Evolutionary conservation across 352 stramenopile species (phyloP).

Genomic region (Aphanomyces astaci): DNA sequence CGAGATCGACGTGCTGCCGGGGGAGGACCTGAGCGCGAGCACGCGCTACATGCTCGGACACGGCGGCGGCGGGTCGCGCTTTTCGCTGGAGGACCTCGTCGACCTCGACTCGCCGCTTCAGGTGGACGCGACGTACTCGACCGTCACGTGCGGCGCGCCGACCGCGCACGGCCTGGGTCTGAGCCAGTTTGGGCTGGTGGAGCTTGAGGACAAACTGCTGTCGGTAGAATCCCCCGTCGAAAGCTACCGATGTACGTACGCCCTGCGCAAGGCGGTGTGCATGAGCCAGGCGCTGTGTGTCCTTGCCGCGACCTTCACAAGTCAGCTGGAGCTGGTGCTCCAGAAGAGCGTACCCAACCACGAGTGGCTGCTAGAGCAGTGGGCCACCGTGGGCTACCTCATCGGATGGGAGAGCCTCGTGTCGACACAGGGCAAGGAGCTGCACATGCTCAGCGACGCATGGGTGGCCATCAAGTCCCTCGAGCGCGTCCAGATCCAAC

Average conservation of each 20-base stretch:
- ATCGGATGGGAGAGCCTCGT: constrained; percentile 94
- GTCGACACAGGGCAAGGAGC: constrained; percentile 91
- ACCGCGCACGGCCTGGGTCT: constrained; percentile 75
- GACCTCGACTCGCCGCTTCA: constrained; percentile 14
- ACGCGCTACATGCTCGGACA: not conserved
- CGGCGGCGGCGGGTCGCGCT: not conserved
- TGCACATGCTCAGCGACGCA: constrained; percentile 91
- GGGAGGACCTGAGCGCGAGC: constrained; percentile 4
- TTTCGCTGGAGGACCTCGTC: constrained; percentile 16
- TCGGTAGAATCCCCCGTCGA: constrained; percentile 58
- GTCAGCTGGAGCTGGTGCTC: constrained; percentile 66
- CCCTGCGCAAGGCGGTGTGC: constrained; percentile 71
- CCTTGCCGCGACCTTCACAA: constrained; percentile 72
- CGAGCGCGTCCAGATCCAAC: constrained; percentile 75
- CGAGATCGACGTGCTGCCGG: constrained; percentile 6
- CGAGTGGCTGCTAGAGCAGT: constrained; percentile 49
- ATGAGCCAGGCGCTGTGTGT: constrained; percentile 77
- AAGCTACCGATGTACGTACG: constrained; percentile 52
- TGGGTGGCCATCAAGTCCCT: constrained; percentile 85
- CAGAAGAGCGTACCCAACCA: constrained; percentile 33
- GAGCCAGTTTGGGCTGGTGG: constrained; percentile 59
- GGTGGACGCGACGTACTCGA: constrained; percentile 39
- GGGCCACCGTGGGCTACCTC: constrained; percentile 70
- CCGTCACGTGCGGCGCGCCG: constrained; percentile 69
- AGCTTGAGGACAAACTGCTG: constrained; percentile 79